Percentiles rank a stretch among this genome's conserved stretches.
Conservation (phyloP, 192 early-diverging fungal genomes). For the Neocallimastix lanati region DNA sequence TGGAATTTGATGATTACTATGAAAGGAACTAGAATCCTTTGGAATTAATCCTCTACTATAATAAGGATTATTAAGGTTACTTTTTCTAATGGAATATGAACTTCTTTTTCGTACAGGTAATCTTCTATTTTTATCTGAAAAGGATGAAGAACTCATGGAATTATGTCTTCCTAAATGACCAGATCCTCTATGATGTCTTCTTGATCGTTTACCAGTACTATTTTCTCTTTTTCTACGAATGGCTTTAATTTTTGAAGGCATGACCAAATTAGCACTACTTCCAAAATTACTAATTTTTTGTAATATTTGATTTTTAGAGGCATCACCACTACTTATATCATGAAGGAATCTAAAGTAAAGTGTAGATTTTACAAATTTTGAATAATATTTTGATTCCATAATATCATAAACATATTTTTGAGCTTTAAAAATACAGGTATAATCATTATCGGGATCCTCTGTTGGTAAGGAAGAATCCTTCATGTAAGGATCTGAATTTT, state of each 20-base stretch:
- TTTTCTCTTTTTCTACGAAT: neutral
- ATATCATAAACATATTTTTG: neutral
- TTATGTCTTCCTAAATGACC: neutral
- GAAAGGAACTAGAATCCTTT: no score
- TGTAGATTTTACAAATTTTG: neutral
- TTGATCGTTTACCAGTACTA: neutral
- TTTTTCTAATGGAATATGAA: neutral
- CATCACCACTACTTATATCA: neutral
- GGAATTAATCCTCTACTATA: neutral
- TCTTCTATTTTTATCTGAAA: neutral
- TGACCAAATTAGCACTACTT: neutral
- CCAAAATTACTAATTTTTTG: neutral
- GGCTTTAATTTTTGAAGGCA: neutral
- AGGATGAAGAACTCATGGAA: neutral
- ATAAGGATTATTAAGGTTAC: neutral
- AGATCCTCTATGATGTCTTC: neutral
- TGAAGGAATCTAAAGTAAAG: neutral
- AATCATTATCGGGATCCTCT: neutral
- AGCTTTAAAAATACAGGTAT: neutral
- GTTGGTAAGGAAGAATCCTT: neutral
- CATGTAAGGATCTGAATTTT: neutral
- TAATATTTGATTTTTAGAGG: neutral
- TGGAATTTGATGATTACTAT: neutral
- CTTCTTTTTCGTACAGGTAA: neutral
- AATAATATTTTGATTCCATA: neutral